These are phyloP conservation scores for Fraxinus baroniana DNA, from an alignment of 305 asterid genomes.

Conservation along the genomic window DNA sequence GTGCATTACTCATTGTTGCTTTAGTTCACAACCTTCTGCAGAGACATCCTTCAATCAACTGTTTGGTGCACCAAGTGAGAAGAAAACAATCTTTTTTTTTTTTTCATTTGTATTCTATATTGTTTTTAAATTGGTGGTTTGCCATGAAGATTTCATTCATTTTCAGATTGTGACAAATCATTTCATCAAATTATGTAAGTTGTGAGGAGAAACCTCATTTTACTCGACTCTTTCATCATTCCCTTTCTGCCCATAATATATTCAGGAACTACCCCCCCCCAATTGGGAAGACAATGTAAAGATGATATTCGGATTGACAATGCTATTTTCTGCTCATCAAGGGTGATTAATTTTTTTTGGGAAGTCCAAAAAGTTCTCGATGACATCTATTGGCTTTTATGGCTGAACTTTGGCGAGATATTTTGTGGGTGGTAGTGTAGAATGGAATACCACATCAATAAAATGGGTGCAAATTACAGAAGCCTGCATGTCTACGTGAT, in stretches of 20 bases:
- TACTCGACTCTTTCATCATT: neutral
- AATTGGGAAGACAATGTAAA: neutral
- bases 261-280: neutral
- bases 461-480: neutral
- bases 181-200: neutral
- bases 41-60: conserved; percentile 90
- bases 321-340: neutral
- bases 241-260: neutral
- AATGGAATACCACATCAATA: neutral
- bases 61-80: conserved; percentile 79
- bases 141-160: neutral
- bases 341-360: neutral
- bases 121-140: neutral
- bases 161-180: neutral
- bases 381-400: neutral
- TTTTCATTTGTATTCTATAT: neutral
- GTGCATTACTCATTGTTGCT: conserved; percentile 72
- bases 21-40: conserved; percentile 89
- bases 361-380: neutral
- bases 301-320: neutral
- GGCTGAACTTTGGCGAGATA: neutral
- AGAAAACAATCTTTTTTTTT: neutral
- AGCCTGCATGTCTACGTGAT: neutral
- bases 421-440: neutral
- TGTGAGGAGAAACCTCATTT: neutral